Conservation (phyloP, 225 moss, liverwort and hornwort species). For the Pseudoscleropodium purum region DNA sequence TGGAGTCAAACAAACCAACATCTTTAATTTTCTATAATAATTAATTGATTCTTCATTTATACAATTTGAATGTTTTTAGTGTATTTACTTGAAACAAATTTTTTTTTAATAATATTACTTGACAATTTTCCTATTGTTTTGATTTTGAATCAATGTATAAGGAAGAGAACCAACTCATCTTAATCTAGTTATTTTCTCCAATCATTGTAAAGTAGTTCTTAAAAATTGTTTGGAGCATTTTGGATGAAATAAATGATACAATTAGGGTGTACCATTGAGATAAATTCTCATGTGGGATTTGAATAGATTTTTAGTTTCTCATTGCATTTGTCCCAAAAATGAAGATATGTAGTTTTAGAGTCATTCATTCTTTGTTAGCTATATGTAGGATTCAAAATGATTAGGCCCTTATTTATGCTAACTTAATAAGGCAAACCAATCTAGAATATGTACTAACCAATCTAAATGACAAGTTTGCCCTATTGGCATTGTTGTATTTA, state of each 20-base stretch:
- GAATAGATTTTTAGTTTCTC: neutral
- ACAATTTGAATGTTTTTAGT: neutral
- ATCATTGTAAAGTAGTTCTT: neutral
- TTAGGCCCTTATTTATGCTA: fast-evolving
- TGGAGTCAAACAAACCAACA: neutral
- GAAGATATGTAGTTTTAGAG: neutral
- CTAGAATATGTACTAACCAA: fast-evolving
- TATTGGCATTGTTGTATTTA: neutral
- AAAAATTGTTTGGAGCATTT: no score
- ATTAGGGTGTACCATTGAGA: neutral
- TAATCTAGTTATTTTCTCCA: neutral
- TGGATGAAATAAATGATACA: neutral
- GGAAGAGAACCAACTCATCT: neutral
- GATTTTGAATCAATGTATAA: neutral
- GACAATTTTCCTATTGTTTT: neutral
- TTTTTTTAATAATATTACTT: neutral
- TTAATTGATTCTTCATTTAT: neutral
- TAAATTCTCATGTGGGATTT: neutral
- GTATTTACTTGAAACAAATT: neutral
- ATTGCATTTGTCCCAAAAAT: neutral
- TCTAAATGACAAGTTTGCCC: fast-evolving
- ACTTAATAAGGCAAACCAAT: neutral
- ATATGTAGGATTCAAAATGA: neutral
- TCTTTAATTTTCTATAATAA: neutral
- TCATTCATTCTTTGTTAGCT: neutral